Evolutionary conservation across 768 basidiomycete species (phyloP).

Genomic region (Termitomyces heimii): DNA sequence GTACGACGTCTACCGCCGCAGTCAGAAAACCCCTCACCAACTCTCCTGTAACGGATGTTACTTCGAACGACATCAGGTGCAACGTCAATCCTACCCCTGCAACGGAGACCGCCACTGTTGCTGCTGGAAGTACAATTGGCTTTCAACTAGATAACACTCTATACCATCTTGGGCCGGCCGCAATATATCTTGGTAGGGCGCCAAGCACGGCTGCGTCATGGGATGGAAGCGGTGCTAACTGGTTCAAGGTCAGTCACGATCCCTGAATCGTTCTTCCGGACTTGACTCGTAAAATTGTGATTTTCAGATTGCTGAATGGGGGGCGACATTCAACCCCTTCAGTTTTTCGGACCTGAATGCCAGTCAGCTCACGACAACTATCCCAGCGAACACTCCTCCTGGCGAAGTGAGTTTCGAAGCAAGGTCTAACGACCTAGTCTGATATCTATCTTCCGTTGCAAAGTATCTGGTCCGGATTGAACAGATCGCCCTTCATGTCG

Average conservation of each 20-base stretch:
- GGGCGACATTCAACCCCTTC: conserved; percentile 19
- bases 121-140: conserved; percentile 20
- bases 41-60: conserved; percentile 14
- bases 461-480: conserved; percentile 25
- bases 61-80: conserved; percentile 18
- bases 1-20: neutral
- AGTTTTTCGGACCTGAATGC: conserved; percentile 16
- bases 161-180: conserved; percentile 23
- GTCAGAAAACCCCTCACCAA: conserved; percentile 10
- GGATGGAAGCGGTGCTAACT: conserved; percentile 32
- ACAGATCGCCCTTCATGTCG: conserved; percentile 35
- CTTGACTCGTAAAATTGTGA: neutral
- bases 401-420: conserved; percentile 17
- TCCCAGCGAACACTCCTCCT: conserved; percentile 24
- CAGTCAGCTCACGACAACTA: conserved; percentile 21
- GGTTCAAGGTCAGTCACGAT: conserved; percentile 29
- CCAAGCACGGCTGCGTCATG: conserved; percentile 25
- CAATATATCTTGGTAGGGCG: conserved; percentile 31
- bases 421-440: neutral
- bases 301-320: conserved; percentile 19
- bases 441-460: neutral
- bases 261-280: neutral
- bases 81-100: conserved; percentile 17
- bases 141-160: conserved; percentile 22
- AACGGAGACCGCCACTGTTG: conserved; percentile 18